Evolutionary conservation across 2,329 filamentous ascomycete species (phyloP).

Genomic region (Sclerotinia trifoliorum): DNA sequence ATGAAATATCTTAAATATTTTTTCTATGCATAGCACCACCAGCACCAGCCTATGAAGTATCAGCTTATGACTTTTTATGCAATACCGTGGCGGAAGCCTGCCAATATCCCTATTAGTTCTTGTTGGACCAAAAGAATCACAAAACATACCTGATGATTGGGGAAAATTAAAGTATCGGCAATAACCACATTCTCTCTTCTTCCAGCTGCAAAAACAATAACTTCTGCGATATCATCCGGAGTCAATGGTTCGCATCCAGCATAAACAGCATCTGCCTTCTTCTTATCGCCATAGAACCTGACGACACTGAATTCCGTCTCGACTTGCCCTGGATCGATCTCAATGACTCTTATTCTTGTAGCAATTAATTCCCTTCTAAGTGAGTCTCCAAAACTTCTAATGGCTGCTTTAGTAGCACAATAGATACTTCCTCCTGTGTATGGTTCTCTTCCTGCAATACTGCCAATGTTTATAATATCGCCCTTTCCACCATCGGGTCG

Average conservation of each 20-base stretch:
- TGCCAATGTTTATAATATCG: slow-evolving; percentile 95
- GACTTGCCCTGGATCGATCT: slow-evolving; percentile 88
- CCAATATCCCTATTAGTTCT: not conserved
- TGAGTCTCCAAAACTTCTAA: slow-evolving; percentile 79
- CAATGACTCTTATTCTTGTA: slow-evolving; percentile 78
- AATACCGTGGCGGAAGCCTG: slow-evolving; percentile 46
- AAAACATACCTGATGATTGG: slow-evolving; percentile 75
- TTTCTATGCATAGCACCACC: slow-evolving; percentile 38
- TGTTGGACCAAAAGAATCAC: slow-evolving; percentile 27
- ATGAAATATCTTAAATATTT: slow-evolving; percentile 20
- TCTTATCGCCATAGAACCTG: slow-evolving; percentile 82
- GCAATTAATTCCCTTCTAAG: slow-evolving; percentile 80
- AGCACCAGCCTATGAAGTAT: slow-evolving; percentile 37
- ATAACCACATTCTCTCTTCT: slow-evolving; percentile 87
- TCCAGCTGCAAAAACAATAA: slow-evolving; percentile 81
- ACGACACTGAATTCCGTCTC: slow-evolving; percentile 93
- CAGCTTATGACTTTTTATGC: slow-evolving; percentile 43
- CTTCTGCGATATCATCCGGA: slow-evolving; percentile 85
- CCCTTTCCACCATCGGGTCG: slow-evolving; percentile 68
- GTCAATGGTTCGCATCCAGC: slow-evolving; percentile 79
- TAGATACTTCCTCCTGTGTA: slow-evolving; percentile 88
- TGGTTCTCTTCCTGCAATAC: slow-evolving; percentile 83
- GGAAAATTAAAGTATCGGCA: slow-evolving; percentile 83
- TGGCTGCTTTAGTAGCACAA: slow-evolving; percentile 88
- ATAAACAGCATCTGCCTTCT: slow-evolving; percentile 88